Evolutionary conservation across 2,329 filamentous ascomycete species (phyloP).

Genomic region (Blumeriella jaapii): DNA sequence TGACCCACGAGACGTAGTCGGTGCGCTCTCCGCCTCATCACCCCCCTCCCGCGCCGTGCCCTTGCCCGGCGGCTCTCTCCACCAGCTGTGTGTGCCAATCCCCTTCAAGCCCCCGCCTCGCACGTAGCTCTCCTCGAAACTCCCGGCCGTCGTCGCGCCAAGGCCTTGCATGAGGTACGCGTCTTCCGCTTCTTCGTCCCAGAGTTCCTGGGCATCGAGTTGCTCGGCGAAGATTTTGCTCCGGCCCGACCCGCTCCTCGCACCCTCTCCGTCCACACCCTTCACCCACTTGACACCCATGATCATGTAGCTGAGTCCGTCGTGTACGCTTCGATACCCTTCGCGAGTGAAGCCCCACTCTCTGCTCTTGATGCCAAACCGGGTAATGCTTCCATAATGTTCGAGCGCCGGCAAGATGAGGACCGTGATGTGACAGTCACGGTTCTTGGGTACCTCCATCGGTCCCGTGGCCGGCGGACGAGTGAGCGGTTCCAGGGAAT

Average conservation of each 20-base stretch:
- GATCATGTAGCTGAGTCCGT: slow-evolving; percentile 72
- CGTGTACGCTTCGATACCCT: slow-evolving; percentile 28
- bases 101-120: slow-evolving; percentile 18
- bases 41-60: background rate
- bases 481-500: slow-evolving; percentile 31
- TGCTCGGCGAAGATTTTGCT: slow-evolving; percentile 14
- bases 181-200: slow-evolving; percentile 13
- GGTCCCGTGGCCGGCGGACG: slow-evolving; percentile 49
- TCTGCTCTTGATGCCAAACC: slow-evolving; percentile 73
- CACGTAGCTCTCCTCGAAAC: slow-evolving; percentile 14
- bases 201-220: slow-evolving; percentile 14
- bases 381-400: slow-evolving; percentile 61
- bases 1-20: background rate
- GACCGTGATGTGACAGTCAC: slow-evolving; percentile 79
- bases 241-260: slow-evolving; percentile 33
- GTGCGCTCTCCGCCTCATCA: background rate
- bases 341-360: slow-evolving; percentile 54
- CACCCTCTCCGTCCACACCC: slow-evolving; percentile 44
- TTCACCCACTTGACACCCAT: slow-evolving; percentile 75
- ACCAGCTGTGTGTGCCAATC: slow-evolving; percentile 20
- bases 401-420: slow-evolving; percentile 71
- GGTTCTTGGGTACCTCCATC: slow-evolving; percentile 50
- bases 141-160: slow-evolving; percentile 2
- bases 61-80: slow-evolving; percentile 9
- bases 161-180: slow-evolving; percentile 7